Percentiles rank a stretch among this genome's conserved stretches.
phyloP scores from a whole-genome alignment of 306 rosid species.

The Lotus japonicus region DNA sequence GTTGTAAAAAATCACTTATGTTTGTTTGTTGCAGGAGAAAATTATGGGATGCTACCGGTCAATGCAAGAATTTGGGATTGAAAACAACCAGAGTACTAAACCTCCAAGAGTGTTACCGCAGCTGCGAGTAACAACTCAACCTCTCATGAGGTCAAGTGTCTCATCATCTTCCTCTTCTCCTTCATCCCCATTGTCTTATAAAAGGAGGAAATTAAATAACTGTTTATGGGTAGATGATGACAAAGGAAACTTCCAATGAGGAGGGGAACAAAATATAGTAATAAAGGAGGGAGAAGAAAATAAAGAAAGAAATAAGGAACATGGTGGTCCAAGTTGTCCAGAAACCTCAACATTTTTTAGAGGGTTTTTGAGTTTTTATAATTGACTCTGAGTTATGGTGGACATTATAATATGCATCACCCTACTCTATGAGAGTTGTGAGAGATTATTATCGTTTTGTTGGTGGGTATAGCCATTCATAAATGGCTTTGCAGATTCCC shows the following conservation, averaged over 20 bases:
- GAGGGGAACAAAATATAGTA: neutral
- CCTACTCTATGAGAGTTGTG: slow-evolving; percentile 44
- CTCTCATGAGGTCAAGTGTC: slow-evolving; percentile 44
- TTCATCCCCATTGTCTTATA: slow-evolving; percentile 38
- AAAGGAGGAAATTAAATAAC: slow-evolving; percentile 75
- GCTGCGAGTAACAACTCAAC: slow-evolving; percentile 51
- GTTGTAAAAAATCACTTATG: neutral
- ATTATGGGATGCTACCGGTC: slow-evolving; percentile 68
- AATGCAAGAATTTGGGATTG: slow-evolving; percentile 64
- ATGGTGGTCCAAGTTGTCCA: slow-evolving; percentile 50
- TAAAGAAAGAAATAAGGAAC: neutral
- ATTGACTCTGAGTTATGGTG: slow-evolving; percentile 50
- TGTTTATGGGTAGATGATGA: slow-evolving; percentile 74
- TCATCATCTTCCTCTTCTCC: slow-evolving; percentile 51
- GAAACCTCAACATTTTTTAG: slow-evolving; percentile 56
- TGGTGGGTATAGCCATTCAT: slow-evolving; percentile 60
- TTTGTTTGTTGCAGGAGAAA: slow-evolving; percentile 60
- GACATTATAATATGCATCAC: slow-evolving; percentile 39
- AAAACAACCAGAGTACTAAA: slow-evolving; percentile 33
- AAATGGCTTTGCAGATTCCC: slow-evolving; percentile 87
- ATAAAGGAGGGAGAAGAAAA: neutral
- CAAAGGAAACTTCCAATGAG: slow-evolving; percentile 58
- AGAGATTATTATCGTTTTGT: slow-evolving; percentile 35
- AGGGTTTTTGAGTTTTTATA: slow-evolving; percentile 51
- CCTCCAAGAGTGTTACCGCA: slow-evolving; percentile 53